Conservation (phyloP, 805 yeast genomes). For the Limtongia smithiae region DNA sequence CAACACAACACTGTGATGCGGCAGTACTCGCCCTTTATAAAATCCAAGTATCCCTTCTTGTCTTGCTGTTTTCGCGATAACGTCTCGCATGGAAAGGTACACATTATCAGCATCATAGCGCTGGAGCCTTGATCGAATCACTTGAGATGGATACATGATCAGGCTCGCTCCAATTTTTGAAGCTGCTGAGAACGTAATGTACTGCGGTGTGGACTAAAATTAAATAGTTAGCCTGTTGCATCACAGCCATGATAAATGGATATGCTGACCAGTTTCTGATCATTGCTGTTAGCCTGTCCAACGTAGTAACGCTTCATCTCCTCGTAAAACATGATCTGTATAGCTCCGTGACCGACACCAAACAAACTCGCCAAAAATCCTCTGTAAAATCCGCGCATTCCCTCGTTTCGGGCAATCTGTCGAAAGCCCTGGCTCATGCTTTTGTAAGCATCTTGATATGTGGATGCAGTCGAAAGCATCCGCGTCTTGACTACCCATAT, state of each 20-base stretch:
- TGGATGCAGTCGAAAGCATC: conserved; percentile 45
- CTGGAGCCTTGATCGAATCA: conserved; percentile 74
- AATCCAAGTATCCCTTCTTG: conserved; percentile 64
- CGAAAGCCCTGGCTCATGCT: conserved; percentile 55
- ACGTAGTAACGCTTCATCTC: conserved; percentile 49
- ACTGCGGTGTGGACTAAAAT: conserved; percentile 47
- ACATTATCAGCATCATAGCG: conserved; percentile 38
- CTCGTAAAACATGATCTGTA: conserved; percentile 85
- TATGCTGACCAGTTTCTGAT: not conserved
- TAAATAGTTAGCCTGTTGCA: not conserved
- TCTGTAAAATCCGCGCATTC: conserved; percentile 60
- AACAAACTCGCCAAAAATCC: conserved; percentile 73
- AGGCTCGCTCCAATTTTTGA: conserved; percentile 68
- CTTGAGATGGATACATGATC: conserved; percentile 78
- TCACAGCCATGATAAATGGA: not conserved
- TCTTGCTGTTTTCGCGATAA: conserved; percentile 42
- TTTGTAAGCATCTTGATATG: conserved; percentile 50
- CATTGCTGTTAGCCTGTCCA: not conserved
- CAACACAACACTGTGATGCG: not conserved
- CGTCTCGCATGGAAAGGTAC: conserved; percentile 35
- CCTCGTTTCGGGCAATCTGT: conserved; percentile 52
- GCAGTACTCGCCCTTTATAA: conserved; percentile 60
- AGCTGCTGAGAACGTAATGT: conserved; percentile 59
- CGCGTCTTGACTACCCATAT: conserved; percentile 94
- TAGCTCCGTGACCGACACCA: conserved; percentile 83